These are phyloP conservation scores for Abrus precatorius DNA, from an alignment of 306 rosid genomes.

Conservation along the genomic window DNA sequence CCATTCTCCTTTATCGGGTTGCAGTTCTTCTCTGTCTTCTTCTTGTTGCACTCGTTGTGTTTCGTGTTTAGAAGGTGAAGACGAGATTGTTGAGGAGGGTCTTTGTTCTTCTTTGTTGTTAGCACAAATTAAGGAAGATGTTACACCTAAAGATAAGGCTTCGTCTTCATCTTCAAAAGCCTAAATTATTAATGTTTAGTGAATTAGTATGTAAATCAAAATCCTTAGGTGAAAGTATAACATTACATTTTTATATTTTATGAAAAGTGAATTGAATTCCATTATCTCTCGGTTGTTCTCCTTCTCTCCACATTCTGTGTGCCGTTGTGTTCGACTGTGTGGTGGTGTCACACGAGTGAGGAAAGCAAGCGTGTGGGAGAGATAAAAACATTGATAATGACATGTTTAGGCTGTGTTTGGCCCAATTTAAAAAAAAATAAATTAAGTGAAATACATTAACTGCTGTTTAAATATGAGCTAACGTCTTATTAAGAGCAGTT, in stretches of 20 bases:
- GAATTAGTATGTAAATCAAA: conserved; percentile 1
- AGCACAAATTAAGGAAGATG: conserved; percentile 41
- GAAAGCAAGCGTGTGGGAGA: too few relatives aligned
- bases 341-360: too few relatives aligned
- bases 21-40: conserved; percentile 44
- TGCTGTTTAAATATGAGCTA: too few relatives aligned
- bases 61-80: conserved; percentile 54
- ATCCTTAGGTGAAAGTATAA: neutral
- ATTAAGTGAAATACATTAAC: too few relatives aligned
- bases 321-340: too few relatives aligned
- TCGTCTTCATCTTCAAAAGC: conserved; percentile 46
- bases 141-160: conserved; percentile 36
- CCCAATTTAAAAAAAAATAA: too few relatives aligned
- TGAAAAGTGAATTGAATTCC: neutral
- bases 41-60: conserved; percentile 54
- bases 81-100: conserved; percentile 7
- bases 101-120: conserved; percentile 46
- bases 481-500: too few relatives aligned
- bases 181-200: neutral
- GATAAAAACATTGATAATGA: too few relatives aligned
- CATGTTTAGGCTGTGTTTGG: too few relatives aligned
- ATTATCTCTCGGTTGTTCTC: too few relatives aligned
- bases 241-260: neutral
- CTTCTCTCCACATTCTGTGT: too few relatives aligned
- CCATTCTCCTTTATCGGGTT: conserved; percentile 52